A percentile compares a stretch with the other conserved stretches of the same genome.
phyloP scores from a whole-genome alignment of 2,329 filamentous ascomycete genomes.

The Lojkania enalia region DNA sequence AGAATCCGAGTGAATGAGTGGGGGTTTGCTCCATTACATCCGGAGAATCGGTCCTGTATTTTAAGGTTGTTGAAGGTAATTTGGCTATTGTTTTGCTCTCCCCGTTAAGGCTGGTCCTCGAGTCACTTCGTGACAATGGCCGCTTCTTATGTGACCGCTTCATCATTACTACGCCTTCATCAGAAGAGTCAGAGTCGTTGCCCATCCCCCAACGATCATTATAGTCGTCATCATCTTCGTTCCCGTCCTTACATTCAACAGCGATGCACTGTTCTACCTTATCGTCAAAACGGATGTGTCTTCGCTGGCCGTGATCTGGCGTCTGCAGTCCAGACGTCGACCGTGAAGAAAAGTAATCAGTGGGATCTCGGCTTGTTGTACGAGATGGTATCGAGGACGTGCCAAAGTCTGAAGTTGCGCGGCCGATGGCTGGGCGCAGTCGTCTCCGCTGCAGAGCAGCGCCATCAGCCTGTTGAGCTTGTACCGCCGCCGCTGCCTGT shows the following conservation, averaged over 20 bases:
- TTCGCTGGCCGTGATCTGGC: slow-evolving; percentile 64
- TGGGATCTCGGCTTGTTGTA: slow-evolving; percentile 63
- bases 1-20: slow-evolving; percentile 49
- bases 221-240: slow-evolving; percentile 65
- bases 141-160: slow-evolving; percentile 61
- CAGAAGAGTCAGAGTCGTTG: slow-evolving; percentile 60
- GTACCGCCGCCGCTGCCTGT: slow-evolving; percentile 82
- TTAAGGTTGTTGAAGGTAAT: slow-evolving; percentile 83
- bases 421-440: slow-evolving; percentile 60
- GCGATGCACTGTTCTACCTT: slow-evolving; percentile 96
- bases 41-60: slow-evolving; percentile 77
- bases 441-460: slow-evolving; percentile 47
- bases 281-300: slow-evolving; percentile 95
- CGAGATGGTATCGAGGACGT: slow-evolving; percentile 66
- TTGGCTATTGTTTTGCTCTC: slow-evolving; percentile 88
- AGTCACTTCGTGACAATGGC: slow-evolving; percentile 58
- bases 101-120: slow-evolving; percentile 57
- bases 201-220: slow-evolving; percentile 42
- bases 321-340: slow-evolving; percentile 73
- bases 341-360: slow-evolving; percentile 67
- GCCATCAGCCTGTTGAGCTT: slow-evolving; percentile 74
- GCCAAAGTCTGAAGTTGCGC: slow-evolving; percentile 70
- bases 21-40: slow-evolving; percentile 62
- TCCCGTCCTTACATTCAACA: slow-evolving; percentile 80
- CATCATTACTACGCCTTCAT: slow-evolving; percentile 83